Evolutionary conservation across 164 flowering plant species (phyloP).

Genomic region (Tetracentron sinense): DNA sequence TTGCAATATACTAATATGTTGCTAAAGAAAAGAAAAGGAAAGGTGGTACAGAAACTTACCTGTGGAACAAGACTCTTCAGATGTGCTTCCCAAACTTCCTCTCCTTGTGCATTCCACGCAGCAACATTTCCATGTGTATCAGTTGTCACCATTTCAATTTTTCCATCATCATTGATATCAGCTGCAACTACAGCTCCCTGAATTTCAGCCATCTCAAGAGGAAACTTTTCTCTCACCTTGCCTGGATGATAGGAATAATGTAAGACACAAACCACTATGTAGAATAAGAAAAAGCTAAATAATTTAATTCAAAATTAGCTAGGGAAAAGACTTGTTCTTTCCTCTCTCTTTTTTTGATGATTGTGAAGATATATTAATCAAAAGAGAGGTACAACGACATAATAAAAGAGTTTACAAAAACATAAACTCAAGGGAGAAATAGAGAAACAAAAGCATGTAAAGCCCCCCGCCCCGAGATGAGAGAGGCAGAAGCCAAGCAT

Average conservation of each 20-base stretch:
- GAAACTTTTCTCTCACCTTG: conserved; percentile 78
- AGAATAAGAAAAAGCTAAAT: neutral
- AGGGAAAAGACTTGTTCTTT: no score
- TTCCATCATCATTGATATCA: conserved; percentile 98
- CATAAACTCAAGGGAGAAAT: no score
- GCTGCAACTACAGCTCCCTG: conserved; percentile 90
- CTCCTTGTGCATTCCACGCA: conserved; percentile 91
- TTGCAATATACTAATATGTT: neutral
- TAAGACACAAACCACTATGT: neutral
- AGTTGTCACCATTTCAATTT: conserved; percentile 84
- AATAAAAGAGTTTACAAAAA: no score
- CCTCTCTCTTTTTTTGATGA: no score
- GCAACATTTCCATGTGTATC: conserved; percentile 98
- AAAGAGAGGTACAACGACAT: no score
- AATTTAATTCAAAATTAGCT: no score
- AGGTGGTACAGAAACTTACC: conserved; percentile 37
- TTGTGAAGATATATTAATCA: no score
- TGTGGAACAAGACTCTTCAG: conserved; percentile 92
- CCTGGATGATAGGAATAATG: conserved; percentile 61
- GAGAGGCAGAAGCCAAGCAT: no score
- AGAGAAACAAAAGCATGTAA: no score
- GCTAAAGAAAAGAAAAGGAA: neutral
- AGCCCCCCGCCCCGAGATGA: no score
- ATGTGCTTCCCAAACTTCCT: conserved; percentile 88
- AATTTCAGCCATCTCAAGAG: conserved; percentile 99